Evolutionary conservation across 2,329 filamentous ascomycete species (phyloP).

Genomic region (Cadophora sp.): DNA sequence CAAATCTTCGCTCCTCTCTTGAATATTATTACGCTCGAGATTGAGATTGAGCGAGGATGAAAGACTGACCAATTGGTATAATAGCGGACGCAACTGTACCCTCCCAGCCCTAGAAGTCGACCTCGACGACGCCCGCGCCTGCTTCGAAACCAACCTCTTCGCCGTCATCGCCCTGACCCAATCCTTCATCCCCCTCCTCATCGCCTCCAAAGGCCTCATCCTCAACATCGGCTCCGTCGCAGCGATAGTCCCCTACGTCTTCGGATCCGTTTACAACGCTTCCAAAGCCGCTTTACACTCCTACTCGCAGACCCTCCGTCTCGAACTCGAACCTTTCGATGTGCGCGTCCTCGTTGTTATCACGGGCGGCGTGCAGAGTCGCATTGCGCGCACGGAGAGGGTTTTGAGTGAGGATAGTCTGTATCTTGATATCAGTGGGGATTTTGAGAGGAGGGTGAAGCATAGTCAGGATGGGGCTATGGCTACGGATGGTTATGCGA

Average conservation of each 20-base stretch:
- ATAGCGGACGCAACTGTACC: conserved; percentile 38
- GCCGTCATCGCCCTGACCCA: conserved; percentile 55
- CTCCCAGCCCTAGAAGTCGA: conserved; percentile 45
- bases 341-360: conserved; percentile 40
- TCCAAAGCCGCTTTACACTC: conserved; percentile 74
- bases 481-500: conserved; percentile 36
- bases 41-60: conserved; percentile 24
- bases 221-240: conserved; percentile 42
- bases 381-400: conserved; percentile 34
- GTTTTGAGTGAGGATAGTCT: conserved; percentile 30
- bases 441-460: conserved; percentile 33
- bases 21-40: too few relatives aligned
- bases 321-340: conserved; percentile 42
- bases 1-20: too few relatives aligned
- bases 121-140: conserved; percentile 41
- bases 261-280: conserved; percentile 90
- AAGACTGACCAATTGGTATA: too few relatives aligned
- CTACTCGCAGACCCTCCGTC: conserved; percentile 36
- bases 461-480: conserved; percentile 41
- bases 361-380: conserved; percentile 38
- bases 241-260: conserved; percentile 81
- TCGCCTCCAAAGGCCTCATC: conserved; percentile 39
- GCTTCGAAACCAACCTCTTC: conserved; percentile 50
- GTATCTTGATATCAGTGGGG: conserved; percentile 35
- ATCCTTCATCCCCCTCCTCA: conserved; percentile 45